These are phyloP conservation scores for Citrus cavaleriei DNA, from an alignment of 345 rosid genomes.

Conservation along the genomic window DNA sequence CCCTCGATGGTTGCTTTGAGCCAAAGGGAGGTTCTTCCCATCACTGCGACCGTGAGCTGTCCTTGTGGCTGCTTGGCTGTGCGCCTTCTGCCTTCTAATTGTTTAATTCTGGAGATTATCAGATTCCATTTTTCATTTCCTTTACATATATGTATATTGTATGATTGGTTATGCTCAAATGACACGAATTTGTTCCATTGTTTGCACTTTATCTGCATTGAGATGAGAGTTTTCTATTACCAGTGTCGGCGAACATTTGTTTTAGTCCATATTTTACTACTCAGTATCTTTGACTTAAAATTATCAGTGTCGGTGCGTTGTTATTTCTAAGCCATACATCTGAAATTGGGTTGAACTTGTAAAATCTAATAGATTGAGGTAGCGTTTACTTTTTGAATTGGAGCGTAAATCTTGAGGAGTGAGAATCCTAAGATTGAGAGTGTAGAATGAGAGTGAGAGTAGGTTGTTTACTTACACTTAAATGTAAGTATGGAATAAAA, in stretches of 20 bases:
- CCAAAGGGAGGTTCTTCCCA: background rate
- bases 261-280: background rate
- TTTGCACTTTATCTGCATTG: background rate
- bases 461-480: too few species aligned
- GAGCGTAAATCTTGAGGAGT: too few species aligned
- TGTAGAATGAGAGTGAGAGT: too few species aligned
- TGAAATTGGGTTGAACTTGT: background rate
- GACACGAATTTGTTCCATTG: background rate
- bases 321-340: too few species aligned
- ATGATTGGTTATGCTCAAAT: background rate
- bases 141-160: background rate
- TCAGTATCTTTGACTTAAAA: background rate
- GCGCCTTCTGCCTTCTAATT: background rate
- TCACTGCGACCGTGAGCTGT: background rate
- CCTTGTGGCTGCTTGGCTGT: background rate
- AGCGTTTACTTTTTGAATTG: accelerated
- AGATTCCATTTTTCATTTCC: background rate
- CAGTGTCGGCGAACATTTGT: background rate
- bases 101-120: background rate
- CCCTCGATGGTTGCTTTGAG: background rate
- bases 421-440: accelerated
- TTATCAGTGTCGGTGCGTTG: too few species aligned
- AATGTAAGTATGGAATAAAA: too few species aligned
- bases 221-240: background rate
- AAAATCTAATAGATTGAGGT: background rate